These are phyloP conservation scores for Candida orba DNA, from an alignment of 805 yeast species.

Conservation along the genomic window DNA sequence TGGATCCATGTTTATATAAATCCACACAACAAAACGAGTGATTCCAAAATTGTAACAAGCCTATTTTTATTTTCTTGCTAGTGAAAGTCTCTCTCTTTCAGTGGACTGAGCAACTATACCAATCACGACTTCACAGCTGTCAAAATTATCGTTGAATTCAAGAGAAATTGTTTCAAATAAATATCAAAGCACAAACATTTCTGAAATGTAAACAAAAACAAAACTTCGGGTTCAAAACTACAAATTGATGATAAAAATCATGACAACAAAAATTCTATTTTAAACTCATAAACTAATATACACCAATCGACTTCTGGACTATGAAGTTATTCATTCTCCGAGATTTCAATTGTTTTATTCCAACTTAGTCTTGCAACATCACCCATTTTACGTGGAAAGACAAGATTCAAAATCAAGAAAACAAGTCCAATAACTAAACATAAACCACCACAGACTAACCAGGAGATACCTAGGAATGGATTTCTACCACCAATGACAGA, in stretches of 20 bases:
- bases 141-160: too few species aligned
- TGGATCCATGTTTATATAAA: conserved; percentile 8
- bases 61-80: too few species aligned
- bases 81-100: too few species aligned
- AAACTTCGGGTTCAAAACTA: too few species aligned
- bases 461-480: conserved; percentile 60
- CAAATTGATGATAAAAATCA: background rate
- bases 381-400: conserved; percentile 65
- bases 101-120: too few species aligned
- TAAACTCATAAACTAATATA: background rate
- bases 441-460: conserved; percentile 71
- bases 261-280: background rate
- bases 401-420: conserved; percentile 46
- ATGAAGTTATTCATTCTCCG: background rate
- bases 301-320: too few species aligned
- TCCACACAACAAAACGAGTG: too few species aligned
- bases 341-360: conserved; percentile 38
- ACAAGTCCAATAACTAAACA: conserved; percentile 51
- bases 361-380: conserved; percentile 67
- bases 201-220: too few species aligned
- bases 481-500: conserved; percentile 75
- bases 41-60: too few species aligned
- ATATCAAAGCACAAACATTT: too few species aligned
- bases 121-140: too few species aligned
- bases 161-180: too few species aligned